A percentile compares a stretch with the other conserved stretches of the same genome.
Evolutionary conservation across 2,329 filamentous ascomycete genomes (phyloP).

Genomic region (Verticillium dahliae): DNA sequence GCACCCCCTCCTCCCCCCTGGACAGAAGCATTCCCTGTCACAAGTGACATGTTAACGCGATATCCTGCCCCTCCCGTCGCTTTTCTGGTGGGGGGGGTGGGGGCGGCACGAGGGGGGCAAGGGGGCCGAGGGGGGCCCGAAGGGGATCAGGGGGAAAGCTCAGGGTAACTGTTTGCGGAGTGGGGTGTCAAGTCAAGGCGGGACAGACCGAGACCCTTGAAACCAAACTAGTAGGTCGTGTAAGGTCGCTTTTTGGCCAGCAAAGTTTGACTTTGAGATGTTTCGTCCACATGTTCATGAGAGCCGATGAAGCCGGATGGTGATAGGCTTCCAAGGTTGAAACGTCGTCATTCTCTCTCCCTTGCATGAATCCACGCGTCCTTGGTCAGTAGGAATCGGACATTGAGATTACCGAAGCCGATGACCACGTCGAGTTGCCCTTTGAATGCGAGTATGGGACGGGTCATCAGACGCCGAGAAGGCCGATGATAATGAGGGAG

Average conservation of each 20-base stretch:
- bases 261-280: not conserved
- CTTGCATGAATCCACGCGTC: too few species aligned
- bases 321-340: too few species aligned
- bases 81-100: not conserved
- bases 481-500: not conserved
- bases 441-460: too few species aligned
- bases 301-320: too few species aligned
- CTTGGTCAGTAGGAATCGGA: not conserved
- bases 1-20: not conserved
- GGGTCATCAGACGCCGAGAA: too few species aligned
- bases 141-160: not conserved
- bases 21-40: not conserved
- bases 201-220: not conserved
- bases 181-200: not conserved
- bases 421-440: too few species aligned
- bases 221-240: not conserved
- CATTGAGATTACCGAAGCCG: not conserved
- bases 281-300: too few species aligned
- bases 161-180: not conserved
- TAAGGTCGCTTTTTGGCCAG: not conserved
- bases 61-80: not conserved
- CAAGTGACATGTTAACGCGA: not conserved
- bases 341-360: too few species aligned
- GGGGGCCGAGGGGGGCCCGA: not conserved
- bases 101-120: not conserved